Conservation (phyloP, 345 rosid species). For the Clarkia xantiana region DNA sequence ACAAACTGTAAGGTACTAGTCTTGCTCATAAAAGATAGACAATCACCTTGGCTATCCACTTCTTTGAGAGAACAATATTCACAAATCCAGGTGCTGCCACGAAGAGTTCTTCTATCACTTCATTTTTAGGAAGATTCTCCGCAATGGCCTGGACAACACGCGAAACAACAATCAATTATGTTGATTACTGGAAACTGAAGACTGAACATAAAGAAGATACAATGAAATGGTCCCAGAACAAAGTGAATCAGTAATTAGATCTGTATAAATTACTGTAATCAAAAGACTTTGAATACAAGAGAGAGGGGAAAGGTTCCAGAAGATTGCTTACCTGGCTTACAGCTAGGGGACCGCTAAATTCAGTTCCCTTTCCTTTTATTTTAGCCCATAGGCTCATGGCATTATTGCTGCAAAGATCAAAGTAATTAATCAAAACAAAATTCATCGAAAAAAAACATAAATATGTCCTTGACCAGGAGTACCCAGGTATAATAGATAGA, state of each 20-base stretch:
- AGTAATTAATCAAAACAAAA: neutral
- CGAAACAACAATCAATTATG: neutral
- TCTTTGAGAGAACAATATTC: conserved; percentile 52
- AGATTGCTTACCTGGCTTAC: conserved; percentile 59
- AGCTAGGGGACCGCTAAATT: conserved; percentile 60
- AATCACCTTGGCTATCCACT: conserved; percentile 81
- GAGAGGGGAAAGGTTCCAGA: neutral
- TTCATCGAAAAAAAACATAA: neutral
- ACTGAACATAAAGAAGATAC: neutral
- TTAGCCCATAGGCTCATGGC: conserved; percentile 80
- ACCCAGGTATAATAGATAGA: neutral
- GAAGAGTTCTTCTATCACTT: conserved; percentile 66
- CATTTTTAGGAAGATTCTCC: conserved; percentile 58
- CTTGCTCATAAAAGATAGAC: neutral
- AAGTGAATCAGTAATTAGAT: conserved; percentile 1
- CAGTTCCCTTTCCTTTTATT: conserved; percentile 52
- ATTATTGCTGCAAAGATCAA: conserved; percentile 44
- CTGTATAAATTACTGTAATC: conserved; percentile 1
- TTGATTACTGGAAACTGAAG: neutral
- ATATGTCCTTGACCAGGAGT: neutral
- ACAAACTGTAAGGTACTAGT: too few species aligned
- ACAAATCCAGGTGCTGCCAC: conserved; percentile 96
- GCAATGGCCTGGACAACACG: conserved; percentile 42
- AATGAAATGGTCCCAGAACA: neutral
- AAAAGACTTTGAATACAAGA: too few species aligned